Evolutionary conservation across 140 eudicot genomes (phyloP).

Genomic region (Flaveria floridana): DNA sequence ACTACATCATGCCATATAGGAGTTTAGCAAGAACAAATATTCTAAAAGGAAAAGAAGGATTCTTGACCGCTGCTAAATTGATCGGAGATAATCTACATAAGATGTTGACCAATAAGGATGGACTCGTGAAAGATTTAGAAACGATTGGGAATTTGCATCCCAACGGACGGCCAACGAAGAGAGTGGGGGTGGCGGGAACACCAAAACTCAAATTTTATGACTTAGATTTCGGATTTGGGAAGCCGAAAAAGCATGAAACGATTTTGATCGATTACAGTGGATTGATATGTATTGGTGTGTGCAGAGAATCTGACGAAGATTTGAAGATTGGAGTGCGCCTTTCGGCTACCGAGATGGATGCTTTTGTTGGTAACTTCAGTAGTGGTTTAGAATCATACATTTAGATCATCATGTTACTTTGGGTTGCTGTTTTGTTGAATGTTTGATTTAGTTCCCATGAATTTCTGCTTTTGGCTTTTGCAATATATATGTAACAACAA

Average conservation of each 20-base stretch:
- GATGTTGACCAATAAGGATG: background rate
- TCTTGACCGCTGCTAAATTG: background rate
- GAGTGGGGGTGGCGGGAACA: slow-evolving; percentile 6
- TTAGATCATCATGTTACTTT: background rate
- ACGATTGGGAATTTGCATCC: background rate
- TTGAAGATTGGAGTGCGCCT: background rate
- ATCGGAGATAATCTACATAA: slow-evolving; percentile 13
- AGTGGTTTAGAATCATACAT: slow-evolving; percentile 1
- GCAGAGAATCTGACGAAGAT: slow-evolving; percentile 1
- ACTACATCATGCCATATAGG: background rate
- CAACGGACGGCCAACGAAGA: background rate
- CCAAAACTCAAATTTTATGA: slow-evolving; percentile 11
- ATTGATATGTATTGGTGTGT: background rate
- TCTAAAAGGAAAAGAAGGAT: background rate
- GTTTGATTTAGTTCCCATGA: too few species aligned
- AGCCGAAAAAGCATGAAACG: background rate
- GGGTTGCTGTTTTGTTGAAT: background rate
- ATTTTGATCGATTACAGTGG: background rate
- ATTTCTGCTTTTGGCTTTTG: too few species aligned
- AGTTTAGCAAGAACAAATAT: background rate
- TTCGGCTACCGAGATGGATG: slow-evolving; percentile 12
- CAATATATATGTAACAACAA: too few species aligned
- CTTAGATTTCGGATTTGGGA: slow-evolving; percentile 15
- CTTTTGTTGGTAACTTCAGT: background rate
- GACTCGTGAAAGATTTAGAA: background rate